Evolutionary conservation across 352 stramenopile species (phyloP).

Genomic region (Pythium aquatile): DNA sequence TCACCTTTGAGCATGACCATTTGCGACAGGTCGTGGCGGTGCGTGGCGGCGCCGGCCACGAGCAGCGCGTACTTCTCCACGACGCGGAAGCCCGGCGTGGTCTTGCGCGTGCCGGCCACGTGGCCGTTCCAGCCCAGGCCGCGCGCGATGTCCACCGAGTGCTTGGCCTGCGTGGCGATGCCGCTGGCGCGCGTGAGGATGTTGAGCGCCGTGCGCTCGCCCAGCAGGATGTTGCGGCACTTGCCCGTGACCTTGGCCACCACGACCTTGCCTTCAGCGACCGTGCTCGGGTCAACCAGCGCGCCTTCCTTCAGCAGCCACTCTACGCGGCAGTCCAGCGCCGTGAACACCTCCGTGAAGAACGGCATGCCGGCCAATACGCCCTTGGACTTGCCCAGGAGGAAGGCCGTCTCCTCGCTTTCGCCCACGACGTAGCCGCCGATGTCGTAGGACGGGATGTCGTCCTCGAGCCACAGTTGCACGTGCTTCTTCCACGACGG

Average conservation of each 20-base stretch:
- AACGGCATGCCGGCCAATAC: constrained; percentile 95
- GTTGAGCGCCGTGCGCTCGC: constrained; percentile 97
- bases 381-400: constrained; percentile 93
- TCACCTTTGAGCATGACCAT: constrained; percentile 99
- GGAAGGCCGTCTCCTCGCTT: constrained; percentile 69
- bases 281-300: constrained; percentile 41
- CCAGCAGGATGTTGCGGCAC: constrained; percentile 92
- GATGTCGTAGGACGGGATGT: constrained; percentile 97
- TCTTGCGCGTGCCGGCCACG: constrained; percentile 97
- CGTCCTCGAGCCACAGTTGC: constrained; percentile 94
- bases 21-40: constrained; percentile 96
- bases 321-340: constrained; percentile 89
- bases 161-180: constrained; percentile 89
- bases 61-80: constrained; percentile 99
- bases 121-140: constrained; percentile 89
- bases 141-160: constrained; percentile 65
- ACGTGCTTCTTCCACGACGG: constrained; percentile 87
- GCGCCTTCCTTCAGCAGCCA: constrained; percentile 87
- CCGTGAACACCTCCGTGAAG: constrained; percentile 93
- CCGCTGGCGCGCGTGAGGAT: constrained; percentile 95
- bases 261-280: constrained; percentile 76
- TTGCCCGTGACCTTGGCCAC: constrained; percentile 94
- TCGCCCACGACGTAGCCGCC: constrained; percentile 97
- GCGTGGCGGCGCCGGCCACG: constrained; percentile 92
- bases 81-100: constrained; percentile 96